Conservation (phyloP, 768 basidiomycete genomes). For the Termitomyces sp. region DNA sequence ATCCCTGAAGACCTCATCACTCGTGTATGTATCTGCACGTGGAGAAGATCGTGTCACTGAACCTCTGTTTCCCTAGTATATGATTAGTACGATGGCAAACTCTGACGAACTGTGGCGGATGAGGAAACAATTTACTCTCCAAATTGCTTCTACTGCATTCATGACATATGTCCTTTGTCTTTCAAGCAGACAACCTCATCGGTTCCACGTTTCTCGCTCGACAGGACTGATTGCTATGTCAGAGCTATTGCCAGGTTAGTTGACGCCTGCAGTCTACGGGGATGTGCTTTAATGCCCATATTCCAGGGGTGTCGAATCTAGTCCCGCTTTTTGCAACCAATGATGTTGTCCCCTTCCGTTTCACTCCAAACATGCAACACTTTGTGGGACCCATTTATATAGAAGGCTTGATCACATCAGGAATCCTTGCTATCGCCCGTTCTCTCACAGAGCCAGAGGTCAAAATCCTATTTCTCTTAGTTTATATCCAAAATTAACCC, state of each 20-base stretch:
- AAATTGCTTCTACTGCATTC: slow-evolving; percentile 86
- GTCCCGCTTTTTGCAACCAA: slow-evolving; percentile 67
- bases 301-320: slow-evolving; percentile 36
- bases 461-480: slow-evolving; percentile 14
- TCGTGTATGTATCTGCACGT: slow-evolving; percentile 48
- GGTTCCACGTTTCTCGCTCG: slow-evolving; percentile 86
- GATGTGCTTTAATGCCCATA: not conserved
- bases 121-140: slow-evolving; percentile 93
- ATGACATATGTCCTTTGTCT: slow-evolving; percentile 87
- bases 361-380: slow-evolving; percentile 94
- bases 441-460: slow-evolving; percentile 92
- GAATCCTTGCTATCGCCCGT: slow-evolving; percentile 88
- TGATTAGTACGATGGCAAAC: slow-evolving; percentile 80
- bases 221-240: slow-evolving; percentile 92
- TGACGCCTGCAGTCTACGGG: not conserved
- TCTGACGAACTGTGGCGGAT: slow-evolving; percentile 92
- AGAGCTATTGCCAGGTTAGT: slow-evolving; percentile 80
- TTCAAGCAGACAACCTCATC: slow-evolving; percentile 75
- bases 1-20: slow-evolving; percentile 85
- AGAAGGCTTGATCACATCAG: slow-evolving; percentile 84
- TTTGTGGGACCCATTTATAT: slow-evolving; percentile 87
- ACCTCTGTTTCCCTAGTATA: slow-evolving; percentile 58
- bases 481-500: not conserved
- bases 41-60: not conserved
- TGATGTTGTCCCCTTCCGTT: slow-evolving; percentile 94